Percentiles rank a stretch among this genome's conserved stretches.
Evolutionary conservation across 75 land plant genomes (phyloP).

Genomic region (Adiantum capillusveneris): DNA sequence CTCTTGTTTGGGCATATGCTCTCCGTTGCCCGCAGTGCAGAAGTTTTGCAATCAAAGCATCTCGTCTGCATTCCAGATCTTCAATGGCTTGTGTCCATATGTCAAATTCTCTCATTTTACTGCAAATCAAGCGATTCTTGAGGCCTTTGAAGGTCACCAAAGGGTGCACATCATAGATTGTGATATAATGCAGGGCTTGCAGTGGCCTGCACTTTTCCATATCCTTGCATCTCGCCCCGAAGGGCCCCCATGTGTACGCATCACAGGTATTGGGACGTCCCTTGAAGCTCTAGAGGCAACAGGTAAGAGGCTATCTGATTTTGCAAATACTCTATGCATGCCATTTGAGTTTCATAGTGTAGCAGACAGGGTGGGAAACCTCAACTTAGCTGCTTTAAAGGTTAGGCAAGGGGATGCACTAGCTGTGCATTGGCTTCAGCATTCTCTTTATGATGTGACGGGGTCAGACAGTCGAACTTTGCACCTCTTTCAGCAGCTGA

Average conservation of each 20-base stretch:
- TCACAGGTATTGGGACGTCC: conserved; percentile 79
- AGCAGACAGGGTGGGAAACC: conserved; percentile 61
- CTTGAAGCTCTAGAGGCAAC: conserved; percentile 82
- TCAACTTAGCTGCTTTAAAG: conserved; percentile 44
- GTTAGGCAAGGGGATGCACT: conserved; percentile 57
- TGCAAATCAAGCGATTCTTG: conserved; percentile 94
- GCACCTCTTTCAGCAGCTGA: conserved; percentile 53
- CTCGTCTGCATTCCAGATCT: conserved; percentile 75
- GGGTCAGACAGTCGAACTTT: conserved; percentile 76
- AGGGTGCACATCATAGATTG: conserved; percentile 88
- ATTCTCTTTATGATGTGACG: conserved; percentile 89
- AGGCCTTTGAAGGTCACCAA: conserved; percentile 76
- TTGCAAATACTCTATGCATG: conserved; percentile 65
- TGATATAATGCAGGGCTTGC: conserved; percentile 96
- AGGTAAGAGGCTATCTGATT: conserved; percentile 77
- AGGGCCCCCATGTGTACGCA: conserved; percentile 63
- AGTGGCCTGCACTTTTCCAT: conserved; percentile 96
- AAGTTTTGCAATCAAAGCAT: conserved; percentile 43
- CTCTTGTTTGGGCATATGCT: conserved; percentile 72
- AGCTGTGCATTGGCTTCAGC: conserved; percentile 94
- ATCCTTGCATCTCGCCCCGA: conserved; percentile 82
- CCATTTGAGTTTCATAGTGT: conserved; percentile 80
- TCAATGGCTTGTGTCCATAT: conserved; percentile 90
- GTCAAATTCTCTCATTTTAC: conserved; percentile 98
- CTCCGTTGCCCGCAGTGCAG: conserved; percentile 47